Base-by-base conservation (phyloP, 768 basidiomycete species). In the Leccinum subtestaceum region DNA sequence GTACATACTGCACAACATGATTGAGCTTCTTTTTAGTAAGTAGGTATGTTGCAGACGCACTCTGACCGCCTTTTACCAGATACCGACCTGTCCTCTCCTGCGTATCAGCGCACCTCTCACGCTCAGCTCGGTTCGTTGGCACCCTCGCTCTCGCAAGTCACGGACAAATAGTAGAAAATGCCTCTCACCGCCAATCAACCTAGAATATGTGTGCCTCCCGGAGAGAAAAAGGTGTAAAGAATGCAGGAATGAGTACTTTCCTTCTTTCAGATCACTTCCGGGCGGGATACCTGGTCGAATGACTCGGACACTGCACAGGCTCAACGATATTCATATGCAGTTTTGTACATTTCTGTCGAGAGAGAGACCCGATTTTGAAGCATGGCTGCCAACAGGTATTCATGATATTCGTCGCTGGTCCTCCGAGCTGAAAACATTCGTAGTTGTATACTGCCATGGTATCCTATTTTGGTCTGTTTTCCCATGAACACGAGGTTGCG, bases 341-440 rank as follows among this genome's bases (percentile, higher is more conserved):
- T 0, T 93, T 83, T 71, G 84, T 88, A 2, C 79, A 89, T 67
- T 94, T 95, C 68, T 84, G 82, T 2, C 91, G 92, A 69, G 77
- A 77, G 60, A 80, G 80, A 69, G 88, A 92, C 69, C 53, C 78
- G 10, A 71, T 76, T 0, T 85, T 84, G 2, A 90, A 87, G 66
- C 82, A 93, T 27, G 93, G 92, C 10, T 94, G 93, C 70, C 80
- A 84, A 55, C 91, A 93, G 38, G 19, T 31, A 17, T 48, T 57
- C 17, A 46, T 21, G 55, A 27, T 50, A 65, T 60, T 62, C 66
- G 15, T 65, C 63, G 53, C 92, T 97, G 27, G 93, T 95, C 9
- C 83, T 97, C 25, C 76, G 95, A 7, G 85, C 90, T 0, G 85
- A 89, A 63, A 81, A 88, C 58, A 87, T 69, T 90, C 93, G 0